A percentile compares a stretch with the other conserved stretches of the same genome.
These are phyloP conservation scores for Penicillium olsonii DNA, from an alignment of 2,329 filamentous ascomycete genomes.

Conservation along the genomic window DNA sequence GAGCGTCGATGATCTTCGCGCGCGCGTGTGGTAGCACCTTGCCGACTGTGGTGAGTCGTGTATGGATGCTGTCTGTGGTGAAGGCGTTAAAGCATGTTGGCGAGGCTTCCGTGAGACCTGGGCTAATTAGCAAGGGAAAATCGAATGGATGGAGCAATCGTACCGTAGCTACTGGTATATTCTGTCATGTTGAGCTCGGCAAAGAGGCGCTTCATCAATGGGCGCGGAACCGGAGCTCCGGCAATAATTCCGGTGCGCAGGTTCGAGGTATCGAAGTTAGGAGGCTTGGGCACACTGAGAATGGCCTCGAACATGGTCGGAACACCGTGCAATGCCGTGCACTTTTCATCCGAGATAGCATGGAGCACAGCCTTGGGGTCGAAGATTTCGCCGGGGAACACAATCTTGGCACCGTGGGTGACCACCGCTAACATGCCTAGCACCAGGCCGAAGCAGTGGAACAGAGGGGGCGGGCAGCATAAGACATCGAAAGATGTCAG, in stretches of 20 bases:
- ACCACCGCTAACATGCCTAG: slow-evolving; percentile 71
- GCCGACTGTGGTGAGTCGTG: slow-evolving; percentile 70
- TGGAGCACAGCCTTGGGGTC: slow-evolving; percentile 66
- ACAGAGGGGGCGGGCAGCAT: slow-evolving; percentile 80
- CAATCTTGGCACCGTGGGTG: slow-evolving; percentile 73
- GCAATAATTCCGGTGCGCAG: slow-evolving; percentile 78
- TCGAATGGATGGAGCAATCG: background rate
- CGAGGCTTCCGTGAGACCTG: slow-evolving; percentile 71
- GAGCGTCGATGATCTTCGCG: slow-evolving; percentile 72
- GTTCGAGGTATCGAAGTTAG: slow-evolving; percentile 50
- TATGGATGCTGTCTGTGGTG: slow-evolving; percentile 68
- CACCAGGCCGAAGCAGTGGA: slow-evolving; percentile 83
- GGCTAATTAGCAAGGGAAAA: background rate
- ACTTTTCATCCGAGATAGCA: slow-evolving; percentile 66
- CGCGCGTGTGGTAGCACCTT: slow-evolving; percentile 73
- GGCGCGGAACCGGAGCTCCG: slow-evolving; percentile 72
- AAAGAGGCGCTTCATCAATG: slow-evolving; percentile 73
- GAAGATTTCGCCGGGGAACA: slow-evolving; percentile 75
- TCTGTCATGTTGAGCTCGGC: slow-evolving; percentile 73
- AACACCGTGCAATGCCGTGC: slow-evolving; percentile 77
- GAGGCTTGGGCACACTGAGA: slow-evolving; percentile 51
- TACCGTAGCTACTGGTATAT: slow-evolving; percentile 66
- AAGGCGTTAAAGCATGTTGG: slow-evolving; percentile 81
- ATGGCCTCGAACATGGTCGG: slow-evolving; percentile 80
- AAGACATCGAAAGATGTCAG: slow-evolving; percentile 67